Conservation (phyloP, 1,284 basidiomycete genomes). For the Microbotryum lychnidis-dioicae region DNA sequence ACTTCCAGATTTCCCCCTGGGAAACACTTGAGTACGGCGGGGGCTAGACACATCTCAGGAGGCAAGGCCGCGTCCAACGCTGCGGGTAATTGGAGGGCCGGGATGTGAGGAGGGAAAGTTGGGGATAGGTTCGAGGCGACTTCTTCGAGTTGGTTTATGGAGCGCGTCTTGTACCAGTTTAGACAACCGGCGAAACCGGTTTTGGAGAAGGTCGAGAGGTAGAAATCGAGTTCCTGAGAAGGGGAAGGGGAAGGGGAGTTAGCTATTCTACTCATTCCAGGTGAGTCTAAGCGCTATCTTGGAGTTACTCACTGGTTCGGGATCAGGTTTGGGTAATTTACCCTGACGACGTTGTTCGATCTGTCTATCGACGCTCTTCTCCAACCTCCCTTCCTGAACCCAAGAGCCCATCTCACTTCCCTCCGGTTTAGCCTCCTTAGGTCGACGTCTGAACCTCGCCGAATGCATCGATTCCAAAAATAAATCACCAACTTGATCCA, state of each 20-base stretch:
- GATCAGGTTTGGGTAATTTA: not conserved
- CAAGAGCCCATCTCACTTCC: slow-evolving; percentile 10
- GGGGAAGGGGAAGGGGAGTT: not conserved
- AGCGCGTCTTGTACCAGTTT: slow-evolving; percentile 31
- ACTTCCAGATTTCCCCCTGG: slow-evolving; percentile 24
- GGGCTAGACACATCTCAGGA: slow-evolving; percentile 20
- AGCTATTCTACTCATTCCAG: too few relatives aligned
- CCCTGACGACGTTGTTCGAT: slow-evolving; percentile 9
- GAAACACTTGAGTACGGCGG: slow-evolving; percentile 17
- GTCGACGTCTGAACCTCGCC: not conserved
- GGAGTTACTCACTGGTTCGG: slow-evolving; percentile 16
- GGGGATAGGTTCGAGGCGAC: slow-evolving; percentile 9
- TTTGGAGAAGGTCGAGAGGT: slow-evolving; percentile 17
- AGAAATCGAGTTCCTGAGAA: slow-evolving; percentile 28
- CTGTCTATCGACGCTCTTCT: slow-evolving; percentile 8
- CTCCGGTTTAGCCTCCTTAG: not conserved
- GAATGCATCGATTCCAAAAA: slow-evolving; percentile 24
- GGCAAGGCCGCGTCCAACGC: slow-evolving; percentile 29
- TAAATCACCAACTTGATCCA: slow-evolving; percentile 21
- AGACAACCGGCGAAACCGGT: slow-evolving; percentile 23
- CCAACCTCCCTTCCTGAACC: slow-evolving; percentile 17
- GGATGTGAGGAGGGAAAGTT: slow-evolving; percentile 27
- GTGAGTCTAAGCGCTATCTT: too few relatives aligned
- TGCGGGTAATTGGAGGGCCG: slow-evolving; percentile 28
- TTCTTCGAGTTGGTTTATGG: slow-evolving; percentile 24